These are phyloP conservation scores for Lentinula sp. DNA, from an alignment of 768 basidiomycete species.

Conservation along the genomic window DNA sequence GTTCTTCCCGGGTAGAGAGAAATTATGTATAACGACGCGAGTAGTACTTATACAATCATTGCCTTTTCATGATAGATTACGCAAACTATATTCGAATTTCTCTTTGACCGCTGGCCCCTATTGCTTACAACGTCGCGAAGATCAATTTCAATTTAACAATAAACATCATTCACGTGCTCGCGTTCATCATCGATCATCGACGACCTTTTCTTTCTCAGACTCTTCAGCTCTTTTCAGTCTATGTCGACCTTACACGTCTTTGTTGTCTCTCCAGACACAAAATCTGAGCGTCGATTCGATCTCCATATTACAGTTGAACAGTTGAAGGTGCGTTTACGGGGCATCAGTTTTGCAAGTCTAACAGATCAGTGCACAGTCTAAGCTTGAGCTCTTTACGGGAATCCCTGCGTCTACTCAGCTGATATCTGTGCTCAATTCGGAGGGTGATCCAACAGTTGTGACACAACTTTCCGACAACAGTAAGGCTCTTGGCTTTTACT, in stretches of 20 bases:
- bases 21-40: neutral
- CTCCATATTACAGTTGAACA: constrained; percentile 65
- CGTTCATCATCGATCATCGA: too few species aligned
- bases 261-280: constrained; percentile 83
- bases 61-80: too few species aligned
- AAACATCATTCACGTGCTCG: neutral
- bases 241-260: constrained; percentile 62
- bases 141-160: too few species aligned
- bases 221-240: neutral
- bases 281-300: constrained; percentile 83
- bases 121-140: too few species aligned
- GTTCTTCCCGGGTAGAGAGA: neutral
- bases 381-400: constrained; percentile 89
- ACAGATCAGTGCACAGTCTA: constrained; percentile 39
- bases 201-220: too few species aligned
- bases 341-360: constrained; percentile 5
- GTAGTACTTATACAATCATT: too few species aligned
- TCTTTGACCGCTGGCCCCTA: neutral
- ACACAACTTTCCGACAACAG: constrained; percentile 59
- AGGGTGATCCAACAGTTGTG: constrained; percentile 43
- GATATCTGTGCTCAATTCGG: constrained; percentile 57
- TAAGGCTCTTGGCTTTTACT: constrained; percentile 68
- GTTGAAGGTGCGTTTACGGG: constrained; percentile 60
- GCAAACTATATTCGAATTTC: neutral
- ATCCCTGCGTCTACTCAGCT: constrained; percentile 70